phyloP scores from a whole-genome alignment of 2,329 filamentous ascomycete genomes.

The Cadophora malorum region DNA sequence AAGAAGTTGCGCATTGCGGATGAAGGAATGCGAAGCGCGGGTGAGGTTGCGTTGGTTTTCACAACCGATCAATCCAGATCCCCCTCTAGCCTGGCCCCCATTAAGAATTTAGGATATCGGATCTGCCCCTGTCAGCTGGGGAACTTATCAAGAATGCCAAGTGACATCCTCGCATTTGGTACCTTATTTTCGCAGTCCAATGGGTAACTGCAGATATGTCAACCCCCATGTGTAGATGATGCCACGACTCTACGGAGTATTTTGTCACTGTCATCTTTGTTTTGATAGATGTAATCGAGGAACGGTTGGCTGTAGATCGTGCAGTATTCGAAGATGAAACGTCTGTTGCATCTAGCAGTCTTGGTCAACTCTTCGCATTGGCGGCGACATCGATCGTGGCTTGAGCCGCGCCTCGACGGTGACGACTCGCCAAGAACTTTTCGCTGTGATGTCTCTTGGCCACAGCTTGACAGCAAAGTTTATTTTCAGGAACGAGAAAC shows the following conservation, averaged over 20 bases:
- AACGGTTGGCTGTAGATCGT: neutral
- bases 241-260: neutral
- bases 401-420: conserved; percentile 6
- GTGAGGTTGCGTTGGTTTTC: neutral
- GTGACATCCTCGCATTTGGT: conserved; percentile 1
- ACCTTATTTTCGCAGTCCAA: neutral
- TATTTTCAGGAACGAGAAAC: neutral
- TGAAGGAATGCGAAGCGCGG: neutral
- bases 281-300: conserved; percentile 10
- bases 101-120: neutral
- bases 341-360: conserved; percentile 7
- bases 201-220: neutral
- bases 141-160: neutral
- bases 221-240: neutral
- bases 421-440: neutral
- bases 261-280: conserved; percentile 9
- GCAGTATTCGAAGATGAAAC: conserved; percentile 5
- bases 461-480: neutral
- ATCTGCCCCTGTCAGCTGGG: neutral
- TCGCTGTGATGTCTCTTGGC: neutral
- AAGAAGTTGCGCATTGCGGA: neutral
- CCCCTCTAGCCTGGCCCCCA: neutral
- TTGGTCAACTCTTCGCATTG: conserved; percentile 1
- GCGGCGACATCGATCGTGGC: neutral
- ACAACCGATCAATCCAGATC: conserved; percentile 3